A percentile compares a stretch with the other conserved stretches of the same genome.
Conservation (phyloP, 345 rosid genomes). For the Citrus maxima region DNA sequence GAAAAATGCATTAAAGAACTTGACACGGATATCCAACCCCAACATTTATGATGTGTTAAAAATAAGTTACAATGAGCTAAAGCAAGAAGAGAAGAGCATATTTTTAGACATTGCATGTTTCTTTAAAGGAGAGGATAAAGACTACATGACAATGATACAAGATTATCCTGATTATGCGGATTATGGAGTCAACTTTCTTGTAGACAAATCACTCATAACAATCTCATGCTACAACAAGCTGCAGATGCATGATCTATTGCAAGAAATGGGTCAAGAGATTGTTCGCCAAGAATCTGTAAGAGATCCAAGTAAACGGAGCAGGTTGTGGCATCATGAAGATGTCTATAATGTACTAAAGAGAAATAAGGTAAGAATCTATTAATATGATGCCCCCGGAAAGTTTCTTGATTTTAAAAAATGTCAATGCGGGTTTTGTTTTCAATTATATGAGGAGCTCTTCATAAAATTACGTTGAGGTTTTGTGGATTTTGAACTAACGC, state of each 20-base stretch:
- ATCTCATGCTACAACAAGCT: not conserved
- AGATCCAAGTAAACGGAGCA: constrained; percentile 21
- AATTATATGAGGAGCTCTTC: no score
- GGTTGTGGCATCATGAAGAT: constrained; percentile 14
- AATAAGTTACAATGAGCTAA: constrained; percentile 13
- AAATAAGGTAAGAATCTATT: not conserved
- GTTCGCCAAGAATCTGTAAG: constrained; percentile 9
- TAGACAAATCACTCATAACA: not conserved
- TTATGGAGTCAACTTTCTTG: not conserved
- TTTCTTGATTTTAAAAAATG: no score
- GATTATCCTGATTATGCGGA: not conserved
- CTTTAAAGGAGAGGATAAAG: not conserved
- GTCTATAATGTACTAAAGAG: constrained; percentile 10
- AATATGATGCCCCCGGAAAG: not conserved
- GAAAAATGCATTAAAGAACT: not conserved
- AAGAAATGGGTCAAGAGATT: constrained; percentile 38
- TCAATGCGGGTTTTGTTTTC: no score
- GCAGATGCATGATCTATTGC: constrained; percentile 39
- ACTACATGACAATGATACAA: not conserved
- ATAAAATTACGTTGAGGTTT: no score
- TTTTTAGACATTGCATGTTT: constrained; percentile 42
- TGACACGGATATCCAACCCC: not conserved
- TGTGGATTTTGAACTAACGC: no score
- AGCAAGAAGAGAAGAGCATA: constrained; percentile 16
- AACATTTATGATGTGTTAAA: constrained; percentile 4